Percentiles rank a stretch among this genome's conserved stretches.
phyloP scores from a whole-genome alignment of 2,329 filamentous ascomycete species.

The Colletotrichum camelliae region DNA sequence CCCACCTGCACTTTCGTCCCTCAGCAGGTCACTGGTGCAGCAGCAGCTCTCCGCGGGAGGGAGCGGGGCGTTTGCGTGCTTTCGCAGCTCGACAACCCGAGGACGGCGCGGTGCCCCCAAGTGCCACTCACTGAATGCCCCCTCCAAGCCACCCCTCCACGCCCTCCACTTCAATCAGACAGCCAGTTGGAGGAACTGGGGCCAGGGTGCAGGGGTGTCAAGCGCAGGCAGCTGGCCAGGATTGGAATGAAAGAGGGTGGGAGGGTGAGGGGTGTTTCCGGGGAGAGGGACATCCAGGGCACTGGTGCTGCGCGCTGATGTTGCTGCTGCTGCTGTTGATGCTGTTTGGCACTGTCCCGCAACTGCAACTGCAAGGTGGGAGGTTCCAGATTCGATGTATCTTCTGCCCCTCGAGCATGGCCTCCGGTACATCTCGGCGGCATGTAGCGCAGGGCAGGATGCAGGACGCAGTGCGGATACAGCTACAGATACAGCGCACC shows the following conservation, averaged over 20 bases:
- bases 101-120: constrained; percentile 3
- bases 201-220: constrained; percentile 1
- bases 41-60: not conserved
- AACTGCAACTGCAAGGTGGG: not conserved
- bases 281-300: not conserved
- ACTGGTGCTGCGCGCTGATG: not conserved
- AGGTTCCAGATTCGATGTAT: constrained; percentile 1
- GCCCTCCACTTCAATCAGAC: not conserved
- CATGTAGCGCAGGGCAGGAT: not conserved
- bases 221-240: not conserved
- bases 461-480: constrained; percentile 7
- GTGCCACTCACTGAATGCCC: not conserved
- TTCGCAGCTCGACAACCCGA: not conserved
- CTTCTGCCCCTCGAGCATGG: not conserved
- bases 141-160: constrained; percentile 17
- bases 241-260: not conserved
- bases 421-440: not conserved
- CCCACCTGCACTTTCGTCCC: not conserved
- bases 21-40: not conserved
- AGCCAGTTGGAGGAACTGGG: constrained; percentile 11
- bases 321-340: not conserved
- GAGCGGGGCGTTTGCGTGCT: constrained; percentile 11
- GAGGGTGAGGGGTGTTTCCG: not conserved
- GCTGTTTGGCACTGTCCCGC: not conserved
- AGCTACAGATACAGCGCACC: constrained; percentile 9